Percentiles rank a stretch among this genome's conserved stretches.
phyloP scores from a whole-genome alignment of 345 rosid species.

The Ailanthus altissimus region DNA sequence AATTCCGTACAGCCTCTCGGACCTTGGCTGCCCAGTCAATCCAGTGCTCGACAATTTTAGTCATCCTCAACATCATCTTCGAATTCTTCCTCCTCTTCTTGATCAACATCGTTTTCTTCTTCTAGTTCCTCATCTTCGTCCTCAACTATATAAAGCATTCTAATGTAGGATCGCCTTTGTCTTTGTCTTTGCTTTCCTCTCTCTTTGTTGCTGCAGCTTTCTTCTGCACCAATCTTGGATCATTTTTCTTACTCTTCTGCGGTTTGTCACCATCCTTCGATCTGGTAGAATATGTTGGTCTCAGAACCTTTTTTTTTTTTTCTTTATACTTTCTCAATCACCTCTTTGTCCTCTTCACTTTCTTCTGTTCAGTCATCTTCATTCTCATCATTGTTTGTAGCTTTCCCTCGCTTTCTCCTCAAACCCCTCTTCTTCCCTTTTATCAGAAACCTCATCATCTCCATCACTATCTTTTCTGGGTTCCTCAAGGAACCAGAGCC shows the following conservation, averaged over 20 bases:
- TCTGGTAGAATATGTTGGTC: slow-evolving; percentile 51
- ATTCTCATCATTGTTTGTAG: slow-evolving; percentile 41
- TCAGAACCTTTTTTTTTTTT: slow-evolving; percentile 36
- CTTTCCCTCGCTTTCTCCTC: slow-evolving; percentile 49
- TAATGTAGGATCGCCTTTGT: slow-evolving; percentile 61
- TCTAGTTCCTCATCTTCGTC: slow-evolving; percentile 43
- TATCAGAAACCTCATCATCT: slow-evolving; percentile 34
- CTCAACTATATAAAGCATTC: slow-evolving; percentile 74
- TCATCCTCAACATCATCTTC: slow-evolving; percentile 28
- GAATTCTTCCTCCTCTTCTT: slow-evolving; percentile 38
- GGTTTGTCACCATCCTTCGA: slow-evolving; percentile 39
- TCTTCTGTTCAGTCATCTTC: slow-evolving; percentile 69
- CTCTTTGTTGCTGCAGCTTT: slow-evolving; percentile 23
- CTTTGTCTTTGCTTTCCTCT: slow-evolving; percentile 42
- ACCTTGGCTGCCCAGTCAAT: background rate
- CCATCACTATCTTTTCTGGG: slow-evolving; percentile 33
- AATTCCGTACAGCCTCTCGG: too few relatives aligned
- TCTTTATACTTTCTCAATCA: slow-evolving; percentile 24
- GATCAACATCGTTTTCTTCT: slow-evolving; percentile 28
- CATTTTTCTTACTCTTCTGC: slow-evolving; percentile 22
- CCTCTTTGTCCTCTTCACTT: slow-evolving; percentile 56
- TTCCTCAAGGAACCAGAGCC: slow-evolving; percentile 90
- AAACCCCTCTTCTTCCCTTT: slow-evolving; percentile 27
- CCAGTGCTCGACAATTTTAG: background rate
- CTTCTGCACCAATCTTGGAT: slow-evolving; percentile 16